Percentiles rank a stretch among this genome's conserved stretches.
Evolutionary conservation across 331 rosid genomes (phyloP).

Genomic region (Rhamnella rubrinervis): DNA sequence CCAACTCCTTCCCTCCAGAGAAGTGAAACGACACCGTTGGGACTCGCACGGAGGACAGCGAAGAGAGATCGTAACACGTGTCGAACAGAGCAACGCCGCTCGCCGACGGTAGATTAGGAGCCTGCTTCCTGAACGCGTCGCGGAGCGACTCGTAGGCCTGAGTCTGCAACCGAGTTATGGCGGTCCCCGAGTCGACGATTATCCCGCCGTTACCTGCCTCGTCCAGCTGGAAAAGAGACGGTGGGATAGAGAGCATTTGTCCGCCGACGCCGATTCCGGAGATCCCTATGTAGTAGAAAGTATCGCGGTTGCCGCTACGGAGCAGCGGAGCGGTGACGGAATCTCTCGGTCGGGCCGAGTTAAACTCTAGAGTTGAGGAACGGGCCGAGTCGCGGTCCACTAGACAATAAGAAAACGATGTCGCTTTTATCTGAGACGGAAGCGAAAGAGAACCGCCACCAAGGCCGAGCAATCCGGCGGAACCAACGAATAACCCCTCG

Average conservation of each 20-base stretch:
- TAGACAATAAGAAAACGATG: conserved; percentile 75
- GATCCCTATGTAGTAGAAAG: conserved; percentile 69
- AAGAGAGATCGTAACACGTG: conserved; percentile 77
- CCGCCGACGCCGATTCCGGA: conserved; percentile 83
- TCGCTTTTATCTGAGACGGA: conserved; percentile 60
- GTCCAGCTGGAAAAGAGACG: conserved; percentile 40
- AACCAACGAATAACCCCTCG: conserved; percentile 68
- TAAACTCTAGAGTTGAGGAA: conserved; percentile 81
- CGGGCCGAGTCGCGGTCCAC: conserved; percentile 73
- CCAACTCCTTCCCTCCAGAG: conserved; percentile 37
- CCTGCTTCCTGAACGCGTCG: conserved; percentile 51
- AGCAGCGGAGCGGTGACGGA: conserved; percentile 54
- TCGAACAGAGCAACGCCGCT: conserved; percentile 61
- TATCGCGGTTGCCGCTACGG: conserved; percentile 26
- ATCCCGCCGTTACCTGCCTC: conserved; percentile 61
- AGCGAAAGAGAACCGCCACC: conserved; percentile 75
- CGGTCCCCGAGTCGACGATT: conserved; percentile 84
- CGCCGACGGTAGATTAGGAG: conserved; percentile 44
- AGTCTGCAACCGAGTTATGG: conserved; percentile 68
- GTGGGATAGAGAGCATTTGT: conserved; percentile 30
- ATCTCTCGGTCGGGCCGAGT: conserved; percentile 60
- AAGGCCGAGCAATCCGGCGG: conserved; percentile 84
- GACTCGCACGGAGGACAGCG: conserved; percentile 43
- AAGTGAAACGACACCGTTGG: conserved; percentile 81
- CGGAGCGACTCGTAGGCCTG: conserved; percentile 64